Conservation (phyloP, 495 filamentous ascomycete species). For the Neurospora sp. region DNA sequence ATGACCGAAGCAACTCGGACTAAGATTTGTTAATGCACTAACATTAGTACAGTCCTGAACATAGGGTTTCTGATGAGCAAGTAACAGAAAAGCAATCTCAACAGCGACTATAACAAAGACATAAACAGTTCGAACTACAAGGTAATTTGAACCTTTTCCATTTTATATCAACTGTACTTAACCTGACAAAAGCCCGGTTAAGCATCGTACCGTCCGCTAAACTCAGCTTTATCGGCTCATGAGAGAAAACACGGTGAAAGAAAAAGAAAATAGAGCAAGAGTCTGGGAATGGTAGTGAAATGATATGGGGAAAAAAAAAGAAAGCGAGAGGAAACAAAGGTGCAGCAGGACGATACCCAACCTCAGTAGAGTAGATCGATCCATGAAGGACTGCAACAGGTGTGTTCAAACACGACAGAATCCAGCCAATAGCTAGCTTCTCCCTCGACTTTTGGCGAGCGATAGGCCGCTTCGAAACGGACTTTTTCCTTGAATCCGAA, state of each 20-base stretch:
- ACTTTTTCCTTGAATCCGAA: constrained; percentile 14
- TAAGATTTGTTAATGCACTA: neutral
- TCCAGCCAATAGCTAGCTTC: constrained; percentile 13
- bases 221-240: neutral
- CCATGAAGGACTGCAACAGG: constrained; percentile 6
- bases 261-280: neutral
- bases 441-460: constrained; percentile 4
- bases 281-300: neutral
- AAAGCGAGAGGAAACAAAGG: neutral
- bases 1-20: neutral
- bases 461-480: constrained; percentile 8
- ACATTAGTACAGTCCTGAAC: neutral
- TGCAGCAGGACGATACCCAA: neutral
- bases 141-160: neutral
- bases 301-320: neutral
- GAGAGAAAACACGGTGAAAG: neutral
- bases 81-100: neutral
- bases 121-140: neutral
- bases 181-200: neutral
- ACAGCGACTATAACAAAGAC: neutral
- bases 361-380: neutral
- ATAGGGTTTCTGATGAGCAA: neutral
- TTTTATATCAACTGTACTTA: neutral
- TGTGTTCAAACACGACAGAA: constrained; percentile 18
- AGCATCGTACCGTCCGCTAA: neutral